Evolutionary conservation across 164 flowering plant species (phyloP).

Genomic region (Kingdonia uniflora): DNA sequence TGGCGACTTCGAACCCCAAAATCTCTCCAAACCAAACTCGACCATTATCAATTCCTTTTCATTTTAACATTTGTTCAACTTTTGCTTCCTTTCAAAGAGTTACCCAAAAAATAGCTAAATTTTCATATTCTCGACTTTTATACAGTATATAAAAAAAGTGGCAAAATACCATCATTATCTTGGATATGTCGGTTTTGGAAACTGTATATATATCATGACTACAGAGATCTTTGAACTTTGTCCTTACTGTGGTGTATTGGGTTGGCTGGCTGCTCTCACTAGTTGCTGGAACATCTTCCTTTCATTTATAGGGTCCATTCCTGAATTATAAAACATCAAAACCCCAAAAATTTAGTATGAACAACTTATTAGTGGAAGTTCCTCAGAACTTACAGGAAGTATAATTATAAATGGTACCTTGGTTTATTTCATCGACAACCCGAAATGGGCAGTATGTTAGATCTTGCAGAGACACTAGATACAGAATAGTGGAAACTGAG

Average conservation of each 20-base stretch:
- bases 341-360: background rate
- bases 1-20: too few species aligned
- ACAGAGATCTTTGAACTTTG: background rate
- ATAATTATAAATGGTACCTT: constrained; percentile 38
- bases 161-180: too few species aligned
- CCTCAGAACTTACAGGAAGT: background rate
- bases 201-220: too few species aligned
- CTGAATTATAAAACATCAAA: constrained; percentile 21
- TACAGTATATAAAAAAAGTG: too few species aligned
- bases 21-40: too few species aligned
- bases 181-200: too few species aligned
- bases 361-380: background rate
- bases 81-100: too few species aligned
- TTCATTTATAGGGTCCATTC: constrained; percentile 97
- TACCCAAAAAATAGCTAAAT: too few species aligned
- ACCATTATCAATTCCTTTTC: too few species aligned
- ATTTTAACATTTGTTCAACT: too few species aligned
- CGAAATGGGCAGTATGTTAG: constrained; percentile 94
- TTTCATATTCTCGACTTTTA: too few species aligned
- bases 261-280: constrained; percentile 89
- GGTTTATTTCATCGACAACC: constrained; percentile 98
- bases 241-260: constrained; percentile 90
- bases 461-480: constrained; percentile 97
- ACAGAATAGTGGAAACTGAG: constrained; percentile 93
- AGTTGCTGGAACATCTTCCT: constrained; percentile 98